Base-by-base conservation (phyloP, 495 filamentous ascomycete genomes). In the Talaromyces stipitatus region DNA sequence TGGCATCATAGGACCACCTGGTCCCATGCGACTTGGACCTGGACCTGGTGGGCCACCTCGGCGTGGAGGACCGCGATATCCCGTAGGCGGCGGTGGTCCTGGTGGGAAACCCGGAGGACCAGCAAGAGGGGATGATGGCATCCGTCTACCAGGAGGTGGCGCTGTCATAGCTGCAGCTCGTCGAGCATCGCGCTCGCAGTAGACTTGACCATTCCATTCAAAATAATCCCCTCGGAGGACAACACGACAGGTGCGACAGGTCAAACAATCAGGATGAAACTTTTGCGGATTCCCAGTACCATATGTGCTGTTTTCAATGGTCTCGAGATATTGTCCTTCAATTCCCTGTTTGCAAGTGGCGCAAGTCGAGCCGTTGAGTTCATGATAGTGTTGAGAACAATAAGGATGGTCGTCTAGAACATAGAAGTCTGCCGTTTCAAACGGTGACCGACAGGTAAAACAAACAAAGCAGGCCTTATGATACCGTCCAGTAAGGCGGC, bases 391-490 rank as follows among this genome's bases (percentile, higher is more conserved):
- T 30, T 85, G 85, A 29, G 88, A 86, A 73, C 94, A 98, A 74
- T 89, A 96, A 3, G 94, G 94, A 8, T 83, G 74, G 69, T 98
- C 89, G 61, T 88, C 74, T 32, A 90, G 73, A 33, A 98, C 91
- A 70, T 98, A 98, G 64, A 98, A 98, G 53, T 94, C 92, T 2
- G 89, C 80, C 0, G 92, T 92, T 46, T 84, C 76, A 64, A 98
- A 98, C 2, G 92, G 88, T 23, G 82, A 80, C 11, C 73, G 72
- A 74, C 94, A 98, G 6, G 88, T 90, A 3, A 82, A 82, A 76
- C 94, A 98, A 4, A 92, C 89, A 67, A 98, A 97, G 65, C 94
- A 98, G 12, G 85, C 78, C 62, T 92, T 91, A 70, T 98, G 94
- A 64, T 96, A 98, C 32, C 91, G 85, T 1, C 94, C 94, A 2